Evolutionary conservation across 192 early-diverging fungal species (phyloP).

Genomic region (Cetraspora pellucida): DNA sequence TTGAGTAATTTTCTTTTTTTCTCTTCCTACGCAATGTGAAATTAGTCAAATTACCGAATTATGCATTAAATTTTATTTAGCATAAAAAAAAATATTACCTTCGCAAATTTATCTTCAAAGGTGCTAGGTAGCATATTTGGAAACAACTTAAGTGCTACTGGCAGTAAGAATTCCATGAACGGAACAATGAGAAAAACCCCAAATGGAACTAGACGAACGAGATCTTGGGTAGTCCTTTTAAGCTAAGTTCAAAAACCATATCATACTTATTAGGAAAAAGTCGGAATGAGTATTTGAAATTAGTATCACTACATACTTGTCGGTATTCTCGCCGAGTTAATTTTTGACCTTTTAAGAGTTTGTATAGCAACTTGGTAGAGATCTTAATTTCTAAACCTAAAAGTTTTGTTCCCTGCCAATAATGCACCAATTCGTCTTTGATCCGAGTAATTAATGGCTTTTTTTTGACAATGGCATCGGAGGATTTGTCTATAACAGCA

Average conservation of each 20-base stretch:
- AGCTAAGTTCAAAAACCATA: conserved; percentile 54
- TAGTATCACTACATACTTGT: conserved; percentile 57
- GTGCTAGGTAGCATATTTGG: conserved; percentile 97
- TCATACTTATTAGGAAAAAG: neutral
- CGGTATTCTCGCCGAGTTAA: conserved; percentile 85
- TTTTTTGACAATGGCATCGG: conserved; percentile 37
- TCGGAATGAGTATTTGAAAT: neutral
- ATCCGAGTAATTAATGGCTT: conserved; percentile 73
- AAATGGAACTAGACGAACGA: conserved; percentile 89
- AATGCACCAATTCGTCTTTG: conserved; percentile 88
- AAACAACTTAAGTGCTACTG: conserved; percentile 89
- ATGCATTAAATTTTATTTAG: neutral
- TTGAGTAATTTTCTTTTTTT: conserved; percentile 91
- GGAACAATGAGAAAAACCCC: conserved; percentile 90
- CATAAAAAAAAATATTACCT: conserved; percentile 45
- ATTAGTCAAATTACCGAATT: neutral
- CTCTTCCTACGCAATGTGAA: conserved; percentile 68
- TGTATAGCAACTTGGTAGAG: conserved; percentile 74
- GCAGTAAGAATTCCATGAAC: conserved; percentile 93
- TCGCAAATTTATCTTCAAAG: conserved; percentile 87
- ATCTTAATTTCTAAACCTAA: conserved; percentile 86
- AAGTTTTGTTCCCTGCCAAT: conserved; percentile 92
- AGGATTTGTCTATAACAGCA: neutral
- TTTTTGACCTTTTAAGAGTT: conserved; percentile 72
- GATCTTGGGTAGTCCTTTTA: conserved; percentile 81